Percentiles rank a stretch among this genome's conserved stretches.
phyloP scores from a whole-genome alignment of 352 stramenopile species.

The Phytophthora sp. region DNA sequence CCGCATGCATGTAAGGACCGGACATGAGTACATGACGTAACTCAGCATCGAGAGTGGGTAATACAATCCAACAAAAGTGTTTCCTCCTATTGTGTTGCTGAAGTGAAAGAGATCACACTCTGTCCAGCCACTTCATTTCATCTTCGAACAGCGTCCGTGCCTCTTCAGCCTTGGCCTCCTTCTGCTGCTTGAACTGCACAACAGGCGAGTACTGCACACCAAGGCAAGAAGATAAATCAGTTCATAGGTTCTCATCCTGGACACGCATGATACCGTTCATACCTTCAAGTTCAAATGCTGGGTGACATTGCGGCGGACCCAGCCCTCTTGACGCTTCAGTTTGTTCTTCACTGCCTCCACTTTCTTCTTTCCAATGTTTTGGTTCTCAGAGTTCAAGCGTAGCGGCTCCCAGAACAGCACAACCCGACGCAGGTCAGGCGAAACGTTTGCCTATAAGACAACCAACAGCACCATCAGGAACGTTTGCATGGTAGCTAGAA shows the following conservation, averaged over 20 bases:
- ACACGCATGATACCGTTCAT: neutral
- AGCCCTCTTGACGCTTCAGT: slow-evolving; percentile 68
- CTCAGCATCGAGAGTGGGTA: slow-evolving; percentile 26
- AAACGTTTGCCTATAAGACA: slow-evolving; percentile 62
- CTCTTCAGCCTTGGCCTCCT: slow-evolving; percentile 66
- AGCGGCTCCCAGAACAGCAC: slow-evolving; percentile 79
- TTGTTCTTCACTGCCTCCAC: slow-evolving; percentile 63
- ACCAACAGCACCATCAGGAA: neutral
- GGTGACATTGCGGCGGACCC: slow-evolving; percentile 72
- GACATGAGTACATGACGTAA: slow-evolving; percentile 22
- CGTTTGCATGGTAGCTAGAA: no score
- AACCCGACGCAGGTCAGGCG: slow-evolving; percentile 66
- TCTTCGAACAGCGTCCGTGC: slow-evolving; percentile 67
- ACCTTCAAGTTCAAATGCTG: slow-evolving; percentile 86
- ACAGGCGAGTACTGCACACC: slow-evolving; percentile 71
- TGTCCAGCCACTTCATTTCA: slow-evolving; percentile 83
- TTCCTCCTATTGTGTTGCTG: slow-evolving; percentile 17
- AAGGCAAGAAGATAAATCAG: neutral
- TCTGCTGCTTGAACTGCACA: slow-evolving; percentile 80
- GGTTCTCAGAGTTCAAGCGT: slow-evolving; percentile 71
- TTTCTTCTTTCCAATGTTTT: slow-evolving; percentile 81
- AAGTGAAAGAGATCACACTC: slow-evolving; percentile 18
- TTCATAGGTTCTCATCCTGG: neutral
- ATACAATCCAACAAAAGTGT: slow-evolving; percentile 33
- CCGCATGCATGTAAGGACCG: neutral